A percentile compares a stretch with the other conserved stretches of the same genome.
These are phyloP conservation scores for Chlamydomonas incerta DNA, from an alignment of 139 green algal genomes.

Conservation along the genomic window DNA sequence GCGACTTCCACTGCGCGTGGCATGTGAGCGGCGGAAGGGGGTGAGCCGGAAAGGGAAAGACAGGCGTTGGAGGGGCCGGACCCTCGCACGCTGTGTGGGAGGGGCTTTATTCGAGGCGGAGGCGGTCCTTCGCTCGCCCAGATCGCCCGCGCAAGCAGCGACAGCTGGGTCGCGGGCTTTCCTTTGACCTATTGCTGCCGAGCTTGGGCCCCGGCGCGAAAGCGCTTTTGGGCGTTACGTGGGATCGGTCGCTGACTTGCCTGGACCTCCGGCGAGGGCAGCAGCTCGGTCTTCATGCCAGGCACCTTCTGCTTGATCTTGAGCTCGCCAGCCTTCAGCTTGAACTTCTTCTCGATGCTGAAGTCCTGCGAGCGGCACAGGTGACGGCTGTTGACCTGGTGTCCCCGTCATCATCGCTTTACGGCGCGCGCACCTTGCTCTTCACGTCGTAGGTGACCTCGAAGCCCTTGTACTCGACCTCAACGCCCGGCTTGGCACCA, in stretches of 20 bases:
- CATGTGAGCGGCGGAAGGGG: too few relatives aligned
- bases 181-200: too few relatives aligned
- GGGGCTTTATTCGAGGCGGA: too few relatives aligned
- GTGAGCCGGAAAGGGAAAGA: too few relatives aligned
- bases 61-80: too few relatives aligned
- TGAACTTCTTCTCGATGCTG: slow-evolving; percentile 20
- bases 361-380: background rate
- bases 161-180: too few relatives aligned
- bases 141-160: too few relatives aligned
- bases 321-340: slow-evolving; percentile 23
- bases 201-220: too few relatives aligned
- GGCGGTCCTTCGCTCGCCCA: too few relatives aligned
- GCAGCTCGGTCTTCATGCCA: background rate
- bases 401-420: background rate
- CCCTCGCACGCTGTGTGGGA: too few relatives aligned
- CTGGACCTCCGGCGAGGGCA: slow-evolving; percentile 31
- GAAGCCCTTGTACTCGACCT: slow-evolving; percentile 24
- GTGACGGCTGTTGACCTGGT: background rate
- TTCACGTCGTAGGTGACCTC: background rate
- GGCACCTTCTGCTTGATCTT: slow-evolving; percentile 45
- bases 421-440: slow-evolving; percentile 1
- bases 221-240: background rate
- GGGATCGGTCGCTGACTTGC: background rate
- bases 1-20: slow-evolving; percentile 24
- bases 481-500: background rate